Conservation (phyloP, 305 asterid genomes). For the Fraxinus dipetala region DNA sequence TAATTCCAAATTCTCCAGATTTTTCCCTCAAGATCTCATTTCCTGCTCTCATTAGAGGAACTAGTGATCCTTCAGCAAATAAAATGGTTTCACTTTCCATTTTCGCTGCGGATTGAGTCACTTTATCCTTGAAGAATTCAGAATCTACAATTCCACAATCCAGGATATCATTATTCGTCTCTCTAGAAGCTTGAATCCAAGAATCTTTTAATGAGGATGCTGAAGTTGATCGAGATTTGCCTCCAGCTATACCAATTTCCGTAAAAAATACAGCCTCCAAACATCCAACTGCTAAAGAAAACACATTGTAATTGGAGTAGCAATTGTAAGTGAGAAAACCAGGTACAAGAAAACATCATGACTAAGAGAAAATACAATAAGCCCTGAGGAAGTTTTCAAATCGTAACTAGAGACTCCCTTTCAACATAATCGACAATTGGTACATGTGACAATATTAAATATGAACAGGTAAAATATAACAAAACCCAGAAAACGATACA, state of each 20-base stretch:
- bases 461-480: not conserved
- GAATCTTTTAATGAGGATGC: constrained; percentile 47
- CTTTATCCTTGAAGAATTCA: constrained; percentile 23
- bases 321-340: not conserved
- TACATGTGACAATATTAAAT: not conserved
- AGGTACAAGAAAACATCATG: not conserved
- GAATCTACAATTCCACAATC: constrained; percentile 30
- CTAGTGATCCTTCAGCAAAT: constrained; percentile 43
- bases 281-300: constrained; percentile 43
- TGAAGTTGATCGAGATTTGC: constrained; percentile 55
- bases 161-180: constrained; percentile 34
- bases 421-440: not conserved
- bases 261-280: constrained; percentile 69
- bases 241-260: constrained; percentile 74
- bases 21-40: constrained; percentile 37
- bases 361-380: not conserved
- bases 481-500: not conserved
- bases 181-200: constrained; percentile 65
- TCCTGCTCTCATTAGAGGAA: constrained; percentile 46
- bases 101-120: constrained; percentile 22
- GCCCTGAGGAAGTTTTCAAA: not conserved
- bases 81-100: constrained; percentile 36
- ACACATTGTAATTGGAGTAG: not conserved
- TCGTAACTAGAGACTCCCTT: not conserved
- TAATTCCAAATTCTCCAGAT: constrained; percentile 38